phyloP scores from a whole-genome alignment of 2,329 filamentous ascomycete species.

The Verticillium isaacii region DNA sequence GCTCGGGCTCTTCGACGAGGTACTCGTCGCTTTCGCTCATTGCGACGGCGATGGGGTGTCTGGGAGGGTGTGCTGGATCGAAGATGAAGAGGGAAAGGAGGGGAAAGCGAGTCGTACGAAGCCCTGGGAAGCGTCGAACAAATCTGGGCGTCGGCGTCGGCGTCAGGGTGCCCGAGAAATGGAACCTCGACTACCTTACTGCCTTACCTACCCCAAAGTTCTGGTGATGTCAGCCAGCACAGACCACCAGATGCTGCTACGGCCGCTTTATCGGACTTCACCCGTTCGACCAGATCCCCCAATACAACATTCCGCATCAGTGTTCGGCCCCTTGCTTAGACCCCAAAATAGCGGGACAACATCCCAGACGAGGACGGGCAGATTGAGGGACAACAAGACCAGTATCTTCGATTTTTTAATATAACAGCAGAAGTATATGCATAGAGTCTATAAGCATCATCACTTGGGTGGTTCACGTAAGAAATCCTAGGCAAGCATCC shows the following conservation, averaged over 20 bases:
- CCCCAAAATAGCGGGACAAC: too few relatives aligned
- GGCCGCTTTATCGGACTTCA: not conserved
- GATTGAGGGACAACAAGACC: too few relatives aligned
- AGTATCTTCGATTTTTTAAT: too few relatives aligned
- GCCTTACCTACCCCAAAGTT: not conserved
- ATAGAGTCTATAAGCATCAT: too few relatives aligned
- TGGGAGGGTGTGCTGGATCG: not conserved
- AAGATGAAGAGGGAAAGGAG: not conserved
- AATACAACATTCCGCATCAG: too few relatives aligned
- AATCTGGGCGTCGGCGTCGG: not conserved
- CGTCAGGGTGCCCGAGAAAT: not conserved
- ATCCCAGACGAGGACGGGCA: too few relatives aligned
- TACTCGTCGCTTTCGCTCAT: slow-evolving; percentile 61
- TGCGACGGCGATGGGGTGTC: slow-evolving; percentile 7
- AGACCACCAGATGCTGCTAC: not conserved
- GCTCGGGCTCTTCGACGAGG: slow-evolving; percentile 48
- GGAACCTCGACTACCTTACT: too few relatives aligned
- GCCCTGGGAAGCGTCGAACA: not conserved
- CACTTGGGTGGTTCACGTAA: too few relatives aligned
- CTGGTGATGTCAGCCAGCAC: not conserved
- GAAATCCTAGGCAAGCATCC: too few relatives aligned
- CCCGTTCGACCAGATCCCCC: too few relatives aligned
- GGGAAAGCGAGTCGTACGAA: not conserved
- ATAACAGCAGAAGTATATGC: too few relatives aligned
- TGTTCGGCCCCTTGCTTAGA: too few relatives aligned